Evolutionary conservation across 495 filamentous ascomycete genomes (phyloP).

Genomic region (Schizothecium vesticola): DNA sequence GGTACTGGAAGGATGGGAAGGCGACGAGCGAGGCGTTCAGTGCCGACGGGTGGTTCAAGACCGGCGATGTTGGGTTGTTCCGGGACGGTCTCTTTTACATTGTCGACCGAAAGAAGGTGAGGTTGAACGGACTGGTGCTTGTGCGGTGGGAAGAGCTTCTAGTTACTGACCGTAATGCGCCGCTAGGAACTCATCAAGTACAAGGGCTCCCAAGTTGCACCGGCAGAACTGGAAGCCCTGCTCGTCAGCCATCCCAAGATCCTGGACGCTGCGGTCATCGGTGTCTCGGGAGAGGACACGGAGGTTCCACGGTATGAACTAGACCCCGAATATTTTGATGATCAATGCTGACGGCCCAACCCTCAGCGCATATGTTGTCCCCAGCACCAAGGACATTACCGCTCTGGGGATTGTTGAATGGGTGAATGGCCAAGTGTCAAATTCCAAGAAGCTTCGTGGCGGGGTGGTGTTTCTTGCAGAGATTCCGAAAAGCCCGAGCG

Average conservation of each 20-base stretch:
- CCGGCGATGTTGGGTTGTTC: conserved; percentile 60
- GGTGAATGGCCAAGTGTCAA: conserved; percentile 49
- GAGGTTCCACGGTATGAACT: conserved; percentile 58
- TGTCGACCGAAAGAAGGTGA: conserved; percentile 67
- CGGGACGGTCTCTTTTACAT: conserved; percentile 47
- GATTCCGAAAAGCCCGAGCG: conserved; percentile 75
- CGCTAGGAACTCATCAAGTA: conserved; percentile 36
- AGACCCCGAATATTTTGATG: neutral
- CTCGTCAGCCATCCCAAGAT: conserved; percentile 64
- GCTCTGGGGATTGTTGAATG: conserved; percentile 27
- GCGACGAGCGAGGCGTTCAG: conserved; percentile 56
- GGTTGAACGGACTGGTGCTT: neutral
- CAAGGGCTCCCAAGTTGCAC: conserved; percentile 69
- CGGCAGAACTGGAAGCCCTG: conserved; percentile 72
- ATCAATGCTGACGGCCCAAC: neutral
- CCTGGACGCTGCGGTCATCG: conserved; percentile 74
- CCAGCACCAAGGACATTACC: conserved; percentile 19
- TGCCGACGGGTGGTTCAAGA: conserved; percentile 58
- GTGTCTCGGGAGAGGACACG: conserved; percentile 59
- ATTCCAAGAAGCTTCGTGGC: conserved; percentile 69
- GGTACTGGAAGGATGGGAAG: conserved; percentile 59
- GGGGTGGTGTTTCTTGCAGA: conserved; percentile 70
- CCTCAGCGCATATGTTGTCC: conserved; percentile 65
- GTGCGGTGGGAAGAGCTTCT: neutral
- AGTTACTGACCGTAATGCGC: neutral